phyloP scores from a whole-genome alignment of 2,329 filamentous ascomycete genomes.

The Waltergamsia citrina region DNA sequence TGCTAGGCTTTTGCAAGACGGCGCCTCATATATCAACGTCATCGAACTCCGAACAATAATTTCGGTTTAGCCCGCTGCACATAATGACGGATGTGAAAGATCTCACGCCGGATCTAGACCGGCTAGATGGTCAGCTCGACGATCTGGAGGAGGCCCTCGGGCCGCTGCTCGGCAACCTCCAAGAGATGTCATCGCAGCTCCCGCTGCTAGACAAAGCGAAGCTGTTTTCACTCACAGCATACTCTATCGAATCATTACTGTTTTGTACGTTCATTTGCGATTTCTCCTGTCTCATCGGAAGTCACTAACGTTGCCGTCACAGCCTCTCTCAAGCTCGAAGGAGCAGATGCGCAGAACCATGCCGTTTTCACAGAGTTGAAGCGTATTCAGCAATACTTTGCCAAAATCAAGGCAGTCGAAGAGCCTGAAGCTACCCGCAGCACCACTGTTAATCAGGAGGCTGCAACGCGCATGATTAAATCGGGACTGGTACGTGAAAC shows the following conservation, averaged over 20 bases:
- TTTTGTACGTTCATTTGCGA: conserved; percentile 52
- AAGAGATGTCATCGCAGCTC: conserved; percentile 63
- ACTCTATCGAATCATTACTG: conserved; percentile 81
- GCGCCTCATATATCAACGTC: neutral
- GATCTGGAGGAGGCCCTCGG: conserved; percentile 63
- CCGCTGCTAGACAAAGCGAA: conserved; percentile 94
- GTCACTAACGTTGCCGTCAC: conserved; percentile 2
- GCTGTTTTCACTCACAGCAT: conserved; percentile 78
- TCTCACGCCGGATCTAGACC: conserved; percentile 58
- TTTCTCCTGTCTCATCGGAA: neutral
- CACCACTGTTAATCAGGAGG: conserved; percentile 59
- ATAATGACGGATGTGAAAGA: conserved; percentile 37
- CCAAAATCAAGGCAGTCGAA: conserved; percentile 77
- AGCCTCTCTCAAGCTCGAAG: conserved; percentile 70
- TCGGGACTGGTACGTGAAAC: conserved; percentile 59
- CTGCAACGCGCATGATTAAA: conserved; percentile 73
- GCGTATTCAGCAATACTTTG: conserved; percentile 83
- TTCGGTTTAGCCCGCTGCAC: neutral
- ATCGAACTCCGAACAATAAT: neutral
- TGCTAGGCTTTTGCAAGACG: neutral
- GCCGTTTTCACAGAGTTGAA: conserved; percentile 78
- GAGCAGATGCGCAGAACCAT: conserved; percentile 73
- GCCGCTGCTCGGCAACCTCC: conserved; percentile 62
- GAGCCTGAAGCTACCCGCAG: conserved; percentile 40
- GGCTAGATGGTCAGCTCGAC: conserved; percentile 71